These are phyloP conservation scores for Skeletonema costatum DNA, from an alignment of 108 stramenopile species.

Conservation along the genomic window DNA sequence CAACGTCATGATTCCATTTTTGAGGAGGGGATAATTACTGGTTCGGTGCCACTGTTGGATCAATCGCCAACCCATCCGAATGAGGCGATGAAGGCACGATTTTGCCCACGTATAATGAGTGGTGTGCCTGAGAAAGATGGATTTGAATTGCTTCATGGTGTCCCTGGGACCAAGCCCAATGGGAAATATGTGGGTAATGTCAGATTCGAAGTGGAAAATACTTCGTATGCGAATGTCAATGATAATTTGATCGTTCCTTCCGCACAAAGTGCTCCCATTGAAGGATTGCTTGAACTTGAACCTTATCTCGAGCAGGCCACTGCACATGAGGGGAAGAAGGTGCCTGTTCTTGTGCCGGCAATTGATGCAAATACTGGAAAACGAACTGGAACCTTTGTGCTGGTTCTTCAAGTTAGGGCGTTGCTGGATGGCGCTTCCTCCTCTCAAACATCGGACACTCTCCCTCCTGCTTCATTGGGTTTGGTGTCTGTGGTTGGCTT, in stretches of 20 bases:
- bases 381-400: constrained; percentile 53
- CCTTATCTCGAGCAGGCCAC: constrained; percentile 26
- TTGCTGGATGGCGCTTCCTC: constrained; percentile 18
- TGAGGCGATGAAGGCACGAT: constrained; percentile 23
- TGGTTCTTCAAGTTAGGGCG: constrained; percentile 51
- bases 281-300: constrained; percentile 36
- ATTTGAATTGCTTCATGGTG: constrained; percentile 32
- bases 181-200: constrained; percentile 37
- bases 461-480: constrained; percentile 32
- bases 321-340: constrained; percentile 4
- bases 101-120: constrained; percentile 33
- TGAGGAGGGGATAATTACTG: constrained; percentile 27
- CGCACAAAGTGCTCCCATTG: constrained; percentile 13
- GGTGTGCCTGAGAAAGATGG: constrained; percentile 3
- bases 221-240: background rate
- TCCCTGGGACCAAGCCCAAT: constrained; percentile 29
- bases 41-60: constrained; percentile 38
- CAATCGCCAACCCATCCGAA: background rate
- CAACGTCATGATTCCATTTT: constrained; percentile 37
- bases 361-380: constrained; percentile 39
- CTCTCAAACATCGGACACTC: background rate
- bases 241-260: background rate
- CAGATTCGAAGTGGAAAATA: constrained; percentile 13
- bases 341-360: constrained; percentile 51
- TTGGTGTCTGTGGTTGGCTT: constrained; percentile 70